Conservation (phyloP, 2,329 filamentous ascomycete species). For the Fusarium sublunatum region DNA sequence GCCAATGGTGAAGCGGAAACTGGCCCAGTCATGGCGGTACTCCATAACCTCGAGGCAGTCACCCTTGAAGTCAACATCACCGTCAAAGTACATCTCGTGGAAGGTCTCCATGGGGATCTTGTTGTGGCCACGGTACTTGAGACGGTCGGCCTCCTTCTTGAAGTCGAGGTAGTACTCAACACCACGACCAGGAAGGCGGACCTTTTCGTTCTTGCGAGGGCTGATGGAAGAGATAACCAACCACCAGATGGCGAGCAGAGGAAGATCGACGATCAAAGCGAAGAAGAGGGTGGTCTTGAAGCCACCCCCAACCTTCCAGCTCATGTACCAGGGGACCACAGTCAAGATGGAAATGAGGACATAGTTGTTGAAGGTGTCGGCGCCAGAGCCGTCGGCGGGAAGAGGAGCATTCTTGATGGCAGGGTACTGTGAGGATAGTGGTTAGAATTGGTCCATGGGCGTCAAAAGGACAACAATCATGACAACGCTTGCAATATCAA, state of each 20-base stretch:
- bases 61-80: conserved; percentile 94
- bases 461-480: conserved; percentile 35
- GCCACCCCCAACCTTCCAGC: conserved; percentile 86
- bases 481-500: conserved; percentile 4
- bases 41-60: conserved; percentile 90
- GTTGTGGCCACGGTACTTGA: conserved; percentile 79
- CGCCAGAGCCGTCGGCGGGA: conserved; percentile 86
- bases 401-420: conserved; percentile 96
- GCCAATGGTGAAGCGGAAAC: conserved; percentile 87
- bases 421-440: conserved; percentile 42
- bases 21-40: conserved; percentile 97
- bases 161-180: conserved; percentile 92
- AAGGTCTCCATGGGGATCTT: conserved; percentile 94
- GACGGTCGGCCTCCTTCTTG: conserved; percentile 70
- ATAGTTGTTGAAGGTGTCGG: conserved; percentile 87
- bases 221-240: conserved; percentile 81
- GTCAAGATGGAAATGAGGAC: conserved; percentile 77
- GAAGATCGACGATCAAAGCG: conserved; percentile 79
- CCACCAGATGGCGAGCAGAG: conserved; percentile 87
- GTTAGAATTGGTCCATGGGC: conserved; percentile 11
- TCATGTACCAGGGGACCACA: conserved; percentile 80
- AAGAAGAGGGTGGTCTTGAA: conserved; percentile 93
- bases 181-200: conserved; percentile 82
- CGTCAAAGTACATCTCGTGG: conserved; percentile 97
- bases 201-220: conserved; percentile 94